Evolutionary conservation across 106 monocot genomes (phyloP), one percentile per base, ranked within the genome.

Genomic region (Amphibolis antarctica): DNA sequence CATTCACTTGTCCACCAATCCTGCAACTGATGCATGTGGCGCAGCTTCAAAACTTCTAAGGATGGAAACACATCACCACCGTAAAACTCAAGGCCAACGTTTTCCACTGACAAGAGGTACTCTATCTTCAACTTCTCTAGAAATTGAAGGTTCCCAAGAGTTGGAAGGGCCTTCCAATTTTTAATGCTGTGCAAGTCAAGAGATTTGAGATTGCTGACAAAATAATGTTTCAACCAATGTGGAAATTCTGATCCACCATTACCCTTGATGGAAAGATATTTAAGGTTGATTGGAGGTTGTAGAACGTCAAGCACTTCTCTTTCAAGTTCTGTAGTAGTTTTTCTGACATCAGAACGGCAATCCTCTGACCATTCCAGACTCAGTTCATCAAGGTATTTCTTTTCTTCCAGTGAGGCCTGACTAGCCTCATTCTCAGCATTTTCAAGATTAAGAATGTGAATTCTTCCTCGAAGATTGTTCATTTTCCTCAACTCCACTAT

Each of bases 241-340:
- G 62, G 62, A 14, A 10, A 1, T 1, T 22, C 22, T 21, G 0
- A 9, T 20, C 62, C 62, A 45, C 44, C 0, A 22, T 44, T 22
- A 22, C 45, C 23, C 1, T 1, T 13, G 4, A 63, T 43, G 22
- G 10, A 45, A 14, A 63, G 10, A 5, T n/a, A 13, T 22, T 1
- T 22, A 3, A 63, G 18, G 14, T 9, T 5, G 1, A 14, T 6
- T 4, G 21, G 62, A 9, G 62, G 62, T 45, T 46, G 42, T 4
- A 66, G 52, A n/a, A 9, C 18, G 4, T 66, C 51, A 28, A 66
- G 49, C 27, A 66, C 51, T n/a, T 66, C 0, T n/a, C 47, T 12
- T n/a, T 50, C 5, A 4, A 23, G 10, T n/a, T n/a, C n/a, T n/a
- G n/a, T n/a, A n/a, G n/a, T n/a, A n/a, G n/a, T n/a, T n/a, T n/a